phyloP scores from a whole-genome alignment of 2,329 filamentous ascomycete genomes.

The Diplocarpon rosae region DNA sequence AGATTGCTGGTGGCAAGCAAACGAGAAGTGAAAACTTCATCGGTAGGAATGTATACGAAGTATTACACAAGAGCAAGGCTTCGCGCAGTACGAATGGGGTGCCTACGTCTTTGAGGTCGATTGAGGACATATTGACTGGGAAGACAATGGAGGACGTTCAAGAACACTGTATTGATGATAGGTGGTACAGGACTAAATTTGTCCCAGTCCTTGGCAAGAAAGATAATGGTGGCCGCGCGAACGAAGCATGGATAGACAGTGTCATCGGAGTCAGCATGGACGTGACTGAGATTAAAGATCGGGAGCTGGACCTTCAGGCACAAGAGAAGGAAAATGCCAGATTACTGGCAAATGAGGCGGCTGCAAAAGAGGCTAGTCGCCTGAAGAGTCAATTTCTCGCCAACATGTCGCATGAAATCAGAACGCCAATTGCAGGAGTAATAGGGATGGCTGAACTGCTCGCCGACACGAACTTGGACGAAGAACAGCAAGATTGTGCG shows the following conservation, averaged over 20 bases:
- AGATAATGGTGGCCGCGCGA: conserved; percentile 37
- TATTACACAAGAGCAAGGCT: conserved; percentile 37
- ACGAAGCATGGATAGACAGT: conserved; percentile 48
- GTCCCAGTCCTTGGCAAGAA: conserved; percentile 52
- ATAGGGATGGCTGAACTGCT: conserved; percentile 71
- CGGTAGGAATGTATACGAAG: conserved; percentile 52
- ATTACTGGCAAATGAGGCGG: conserved; percentile 62
- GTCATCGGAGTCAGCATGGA: conserved; percentile 74
- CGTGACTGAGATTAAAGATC: conserved; percentile 58
- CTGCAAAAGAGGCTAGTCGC: conserved; percentile 69
- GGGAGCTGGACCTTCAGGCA: conserved; percentile 50
- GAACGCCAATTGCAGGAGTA: conserved; percentile 69
- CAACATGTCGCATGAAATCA: conserved; percentile 74
- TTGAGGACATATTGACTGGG: conserved; percentile 55
- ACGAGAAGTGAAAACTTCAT: conserved; percentile 30
- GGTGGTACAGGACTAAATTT: conserved; percentile 63
- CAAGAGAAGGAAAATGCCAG: conserved; percentile 60
- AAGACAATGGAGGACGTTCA: conserved; percentile 47
- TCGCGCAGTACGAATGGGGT: conserved; percentile 22
- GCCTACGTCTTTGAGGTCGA: conserved; percentile 40
- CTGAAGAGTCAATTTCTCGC: conserved; percentile 73
- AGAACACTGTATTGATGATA: conserved; percentile 41
- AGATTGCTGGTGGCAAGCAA: conserved; percentile 17
- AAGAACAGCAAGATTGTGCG: conserved; percentile 64
- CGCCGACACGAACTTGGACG: conserved; percentile 53